A percentile compares a stretch with the other conserved stretches of the same genome.
These are phyloP conservation scores for Neonectria punicea DNA, from an alignment of 2,329 filamentous ascomycete species.

Conservation along the genomic window DNA sequence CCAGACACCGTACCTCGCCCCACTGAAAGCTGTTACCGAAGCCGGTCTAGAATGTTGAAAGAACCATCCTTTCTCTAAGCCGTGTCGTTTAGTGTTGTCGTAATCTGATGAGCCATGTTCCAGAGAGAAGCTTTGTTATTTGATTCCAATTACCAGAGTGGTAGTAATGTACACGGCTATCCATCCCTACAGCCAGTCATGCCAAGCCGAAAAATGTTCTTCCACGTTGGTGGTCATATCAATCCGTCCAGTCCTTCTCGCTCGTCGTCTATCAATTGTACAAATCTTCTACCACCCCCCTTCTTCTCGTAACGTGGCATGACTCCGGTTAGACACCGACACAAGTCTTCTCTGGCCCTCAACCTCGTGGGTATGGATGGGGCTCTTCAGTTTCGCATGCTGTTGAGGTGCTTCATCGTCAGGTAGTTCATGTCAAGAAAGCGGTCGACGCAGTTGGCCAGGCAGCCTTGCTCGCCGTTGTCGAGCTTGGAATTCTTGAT, in stretches of 20 bases:
- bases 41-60: background rate
- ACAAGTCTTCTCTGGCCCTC: background rate
- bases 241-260: background rate
- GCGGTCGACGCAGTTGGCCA: conserved; percentile 92
- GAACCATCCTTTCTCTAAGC: too few relatives aligned
- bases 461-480: conserved; percentile 80
- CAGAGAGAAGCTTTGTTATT: conserved; percentile 3
- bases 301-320: background rate
- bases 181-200: background rate
- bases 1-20: conserved; percentile 34
- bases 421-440: conserved; percentile 90
- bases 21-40: conserved; percentile 4
- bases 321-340: background rate
- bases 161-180: conserved; percentile 16
- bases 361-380: background rate
- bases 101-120: background rate
- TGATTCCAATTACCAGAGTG: background rate
- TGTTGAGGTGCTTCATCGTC: conserved; percentile 86
- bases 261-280: conserved; percentile 11
- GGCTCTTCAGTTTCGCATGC: conserved; percentile 52
- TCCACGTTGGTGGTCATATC: background rate
- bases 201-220: background rate
- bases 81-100: background rate
- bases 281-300: background rate
- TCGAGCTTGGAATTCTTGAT: conserved; percentile 81